A percentile compares a stretch with the other conserved stretches of the same genome.
These are phyloP conservation scores for Adansonia gregorii DNA, from an alignment of 441 rosid species.

Conservation along the genomic window DNA sequence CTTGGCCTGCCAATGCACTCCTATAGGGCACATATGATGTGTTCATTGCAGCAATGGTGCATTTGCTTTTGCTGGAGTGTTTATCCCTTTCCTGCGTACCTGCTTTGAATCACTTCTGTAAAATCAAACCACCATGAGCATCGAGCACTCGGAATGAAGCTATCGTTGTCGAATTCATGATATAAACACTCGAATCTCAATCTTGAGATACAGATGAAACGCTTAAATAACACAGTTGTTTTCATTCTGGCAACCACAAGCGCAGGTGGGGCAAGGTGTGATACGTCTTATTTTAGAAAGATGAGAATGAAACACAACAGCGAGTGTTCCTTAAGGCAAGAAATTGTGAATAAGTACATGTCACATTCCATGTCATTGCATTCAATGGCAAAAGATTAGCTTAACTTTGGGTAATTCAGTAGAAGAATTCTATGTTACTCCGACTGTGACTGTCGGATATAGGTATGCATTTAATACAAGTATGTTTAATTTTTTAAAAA, in stretches of 20 bases:
- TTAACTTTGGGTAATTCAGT: background rate
- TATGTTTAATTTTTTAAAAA: no score
- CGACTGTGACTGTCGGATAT: no score
- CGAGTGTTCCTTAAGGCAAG: constrained; percentile 64
- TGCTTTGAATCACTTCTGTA: constrained; percentile 62
- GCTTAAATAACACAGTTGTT: constrained; percentile 69
- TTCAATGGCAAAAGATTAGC: background rate
- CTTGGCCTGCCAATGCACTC: constrained; percentile 94
- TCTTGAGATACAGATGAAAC: background rate
- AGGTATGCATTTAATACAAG: no score
- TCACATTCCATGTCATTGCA: constrained; percentile 81
- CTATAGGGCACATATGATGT: constrained; percentile 84
- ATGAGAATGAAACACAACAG: constrained; percentile 73
- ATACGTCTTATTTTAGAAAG: constrained; percentile 64
- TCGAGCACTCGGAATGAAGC: background rate
- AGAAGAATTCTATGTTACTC: background rate
- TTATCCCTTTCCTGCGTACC: constrained; percentile 50
- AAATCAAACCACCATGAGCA: background rate
- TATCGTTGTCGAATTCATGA: background rate
- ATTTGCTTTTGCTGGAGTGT: constrained; percentile 67
- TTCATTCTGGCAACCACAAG: constrained; percentile 68
- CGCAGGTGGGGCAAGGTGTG: constrained; percentile 61
- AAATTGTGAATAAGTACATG: constrained; percentile 71
- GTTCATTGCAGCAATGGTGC: constrained; percentile 82
- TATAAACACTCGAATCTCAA: background rate